Evolutionary conservation across 805 yeast species (phyloP).

Genomic region (Kluyveromyces starmeri): DNA sequence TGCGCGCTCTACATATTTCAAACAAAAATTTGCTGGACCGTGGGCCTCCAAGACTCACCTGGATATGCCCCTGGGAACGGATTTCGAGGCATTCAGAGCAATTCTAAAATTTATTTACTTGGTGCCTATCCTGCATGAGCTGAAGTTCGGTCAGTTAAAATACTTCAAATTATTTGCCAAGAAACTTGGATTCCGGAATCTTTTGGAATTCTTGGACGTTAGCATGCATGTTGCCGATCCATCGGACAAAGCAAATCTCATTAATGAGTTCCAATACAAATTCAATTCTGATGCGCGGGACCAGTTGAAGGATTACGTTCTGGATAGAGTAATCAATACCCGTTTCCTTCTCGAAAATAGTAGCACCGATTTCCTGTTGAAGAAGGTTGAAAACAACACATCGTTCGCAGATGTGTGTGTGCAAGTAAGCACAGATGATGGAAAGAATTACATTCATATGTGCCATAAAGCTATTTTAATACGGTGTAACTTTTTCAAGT

Average conservation of each 20-base stretch:
- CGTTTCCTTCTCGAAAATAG: constrained; percentile 5
- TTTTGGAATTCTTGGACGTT: constrained; percentile 30
- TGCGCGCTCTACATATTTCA: constrained; percentile 31
- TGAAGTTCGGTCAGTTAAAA: constrained; percentile 24
- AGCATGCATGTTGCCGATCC: constrained; percentile 23
- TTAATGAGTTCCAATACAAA: constrained; percentile 27
- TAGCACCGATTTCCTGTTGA: neutral
- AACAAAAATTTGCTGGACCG: constrained; percentile 13
- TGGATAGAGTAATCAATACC: constrained; percentile 13
- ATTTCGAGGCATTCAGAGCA: constrained; percentile 18
- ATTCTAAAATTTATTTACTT: constrained; percentile 31
- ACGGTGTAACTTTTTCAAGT: constrained; percentile 54
- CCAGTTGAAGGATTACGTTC: constrained; percentile 19
- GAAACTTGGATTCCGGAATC: constrained; percentile 29
- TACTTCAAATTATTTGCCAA: constrained; percentile 28
- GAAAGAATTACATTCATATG: constrained; percentile 39
- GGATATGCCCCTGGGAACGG: constrained; percentile 13
- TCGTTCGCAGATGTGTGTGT: constrained; percentile 42
- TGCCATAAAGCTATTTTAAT: constrained; percentile 52
- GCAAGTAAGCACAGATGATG: constrained; percentile 26
- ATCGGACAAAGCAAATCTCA: constrained; percentile 26
- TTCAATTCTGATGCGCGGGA: constrained; percentile 25
- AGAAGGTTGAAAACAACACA: neutral
- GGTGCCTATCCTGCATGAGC: constrained; percentile 33
- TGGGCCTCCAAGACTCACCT: constrained; percentile 20